These are phyloP conservation scores for Exophiala oligosperma DNA, from an alignment of 2,329 filamentous ascomycete species.

Conservation along the genomic window DNA sequence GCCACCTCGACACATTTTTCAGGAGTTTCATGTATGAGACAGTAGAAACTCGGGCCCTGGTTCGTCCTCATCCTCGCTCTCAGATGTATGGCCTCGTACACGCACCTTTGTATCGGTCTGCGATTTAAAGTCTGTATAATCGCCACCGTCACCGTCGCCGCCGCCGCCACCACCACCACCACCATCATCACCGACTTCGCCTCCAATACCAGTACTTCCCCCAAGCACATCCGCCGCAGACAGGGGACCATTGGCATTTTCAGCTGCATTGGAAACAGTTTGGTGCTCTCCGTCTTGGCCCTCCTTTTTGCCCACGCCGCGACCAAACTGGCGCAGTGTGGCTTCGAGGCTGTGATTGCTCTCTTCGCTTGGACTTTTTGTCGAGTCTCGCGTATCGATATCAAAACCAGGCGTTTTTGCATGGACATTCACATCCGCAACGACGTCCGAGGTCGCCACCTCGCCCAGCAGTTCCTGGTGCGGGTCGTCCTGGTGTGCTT, in stretches of 20 bases:
- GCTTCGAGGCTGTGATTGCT: conserved; percentile 29
- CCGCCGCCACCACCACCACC: neutral
- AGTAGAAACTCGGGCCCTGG: conserved; percentile 30
- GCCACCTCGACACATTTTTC: no score
- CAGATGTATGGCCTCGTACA: conserved; percentile 7
- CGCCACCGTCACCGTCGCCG: neutral
- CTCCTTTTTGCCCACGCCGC: conserved; percentile 8
- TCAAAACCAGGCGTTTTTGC: neutral
- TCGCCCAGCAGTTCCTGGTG: conserved; percentile 16
- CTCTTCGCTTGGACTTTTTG: conserved; percentile 14
- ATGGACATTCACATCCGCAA: neutral
- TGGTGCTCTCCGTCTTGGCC: conserved; percentile 1
- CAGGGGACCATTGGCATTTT: no score
- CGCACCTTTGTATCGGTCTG: neutral
- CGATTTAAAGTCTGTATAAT: neutral
- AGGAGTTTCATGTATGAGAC: conserved; percentile 22
- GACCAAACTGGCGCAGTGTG: conserved; percentile 24
- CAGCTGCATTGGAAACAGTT: no score
- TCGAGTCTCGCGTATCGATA: neutral
- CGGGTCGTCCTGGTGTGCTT: conserved; percentile 14
- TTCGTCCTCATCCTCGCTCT: conserved; percentile 29
- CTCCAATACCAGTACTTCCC: no score
- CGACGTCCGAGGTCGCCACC: neutral
- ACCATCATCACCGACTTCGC: neutral
- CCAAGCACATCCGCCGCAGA: no score